These are phyloP conservation scores for Talaromyces funiculosus DNA, from an alignment of 2,329 filamentous ascomycete genomes.

Conservation along the genomic window DNA sequence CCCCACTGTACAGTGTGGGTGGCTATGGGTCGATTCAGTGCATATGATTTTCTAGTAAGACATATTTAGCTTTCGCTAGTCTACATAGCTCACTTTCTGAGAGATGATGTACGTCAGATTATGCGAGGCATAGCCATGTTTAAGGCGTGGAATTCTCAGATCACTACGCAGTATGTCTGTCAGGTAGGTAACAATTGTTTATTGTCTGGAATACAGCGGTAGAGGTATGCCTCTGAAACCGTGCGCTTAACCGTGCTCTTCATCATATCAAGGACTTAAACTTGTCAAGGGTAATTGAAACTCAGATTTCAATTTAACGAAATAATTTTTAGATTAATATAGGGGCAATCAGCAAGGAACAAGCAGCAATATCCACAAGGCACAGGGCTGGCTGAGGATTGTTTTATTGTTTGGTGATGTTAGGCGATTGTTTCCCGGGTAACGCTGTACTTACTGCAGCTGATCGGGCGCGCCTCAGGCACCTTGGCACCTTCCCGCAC, in stretches of 20 bases:
- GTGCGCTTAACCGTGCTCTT: not conserved
- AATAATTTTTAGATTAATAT: not conserved
- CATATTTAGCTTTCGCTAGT: not conserved
- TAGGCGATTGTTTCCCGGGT: constrained; percentile 12
- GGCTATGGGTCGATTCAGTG: not conserved
- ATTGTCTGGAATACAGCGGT: not conserved
- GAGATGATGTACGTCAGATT: not conserved
- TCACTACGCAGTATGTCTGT: no score
- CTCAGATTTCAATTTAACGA: not conserved
- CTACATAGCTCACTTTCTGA: not conserved
- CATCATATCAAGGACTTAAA: not conserved
- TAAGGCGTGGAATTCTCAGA: not conserved
- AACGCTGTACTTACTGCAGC: not conserved
- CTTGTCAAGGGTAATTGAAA: not conserved
- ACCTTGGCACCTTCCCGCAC: not conserved
- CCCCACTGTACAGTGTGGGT: not conserved
- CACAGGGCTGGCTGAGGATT: constrained; percentile 12
- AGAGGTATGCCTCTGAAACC: not conserved
- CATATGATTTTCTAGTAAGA: not conserved
- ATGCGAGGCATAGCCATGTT: not conserved
- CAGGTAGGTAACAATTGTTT: not conserved
- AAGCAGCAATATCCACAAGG: not conserved
- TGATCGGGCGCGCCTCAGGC: not conserved
- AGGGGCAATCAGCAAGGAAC: constrained; percentile 8
- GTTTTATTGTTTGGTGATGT: not conserved